A percentile compares a stretch with the other conserved stretches of the same genome.
These are phyloP conservation scores for Skeletonema grethae DNA, from an alignment of 108 stramenopile species.

Conservation along the genomic window DNA sequence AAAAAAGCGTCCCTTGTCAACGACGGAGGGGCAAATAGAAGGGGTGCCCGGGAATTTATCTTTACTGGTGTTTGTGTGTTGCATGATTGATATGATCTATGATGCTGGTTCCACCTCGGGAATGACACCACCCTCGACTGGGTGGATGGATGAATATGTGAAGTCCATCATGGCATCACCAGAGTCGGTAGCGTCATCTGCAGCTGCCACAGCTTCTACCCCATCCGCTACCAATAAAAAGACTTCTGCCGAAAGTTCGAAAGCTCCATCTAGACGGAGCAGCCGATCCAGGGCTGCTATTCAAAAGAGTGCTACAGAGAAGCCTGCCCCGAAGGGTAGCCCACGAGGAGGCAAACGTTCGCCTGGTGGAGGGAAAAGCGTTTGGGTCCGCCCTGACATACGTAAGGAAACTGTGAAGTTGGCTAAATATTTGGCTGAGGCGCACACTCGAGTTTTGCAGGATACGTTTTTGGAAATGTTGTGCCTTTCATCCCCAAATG, in stretches of 20 bases:
- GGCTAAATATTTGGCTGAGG: conserved; percentile 36
- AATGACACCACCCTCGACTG: conserved; percentile 28
- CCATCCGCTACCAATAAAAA: neutral
- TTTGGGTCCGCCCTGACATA: conserved; percentile 39
- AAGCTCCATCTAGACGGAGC: conserved; percentile 2
- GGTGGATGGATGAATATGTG: conserved; percentile 55
- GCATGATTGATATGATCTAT: conserved; percentile 45
- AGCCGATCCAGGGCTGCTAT: conserved; percentile 25
- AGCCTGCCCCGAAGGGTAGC: conserved; percentile 3
- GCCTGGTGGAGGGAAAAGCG: conserved; percentile 11
- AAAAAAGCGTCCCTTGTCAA: neutral
- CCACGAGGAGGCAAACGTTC: conserved; percentile 9
- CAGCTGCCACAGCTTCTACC: neutral
- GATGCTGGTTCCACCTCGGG: conserved; percentile 36
- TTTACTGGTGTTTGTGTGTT: conserved; percentile 32
- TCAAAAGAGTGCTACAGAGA: conserved; percentile 10
- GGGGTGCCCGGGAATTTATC: conserved; percentile 40
- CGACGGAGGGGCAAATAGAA: neutral
- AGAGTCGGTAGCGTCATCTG: neutral
- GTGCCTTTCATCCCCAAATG: neutral
- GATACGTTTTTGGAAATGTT: conserved; percentile 11
- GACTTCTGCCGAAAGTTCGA: neutral
- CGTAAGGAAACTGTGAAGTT: conserved; percentile 29
- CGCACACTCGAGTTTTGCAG: conserved; percentile 20
- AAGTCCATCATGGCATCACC: conserved; percentile 23